A percentile compares a stretch with the other conserved stretches of the same genome.
These are phyloP conservation scores for Achaetomium macrosporum DNA, from an alignment of 2,329 filamentous ascomycete genomes.

Conservation along the genomic window DNA sequence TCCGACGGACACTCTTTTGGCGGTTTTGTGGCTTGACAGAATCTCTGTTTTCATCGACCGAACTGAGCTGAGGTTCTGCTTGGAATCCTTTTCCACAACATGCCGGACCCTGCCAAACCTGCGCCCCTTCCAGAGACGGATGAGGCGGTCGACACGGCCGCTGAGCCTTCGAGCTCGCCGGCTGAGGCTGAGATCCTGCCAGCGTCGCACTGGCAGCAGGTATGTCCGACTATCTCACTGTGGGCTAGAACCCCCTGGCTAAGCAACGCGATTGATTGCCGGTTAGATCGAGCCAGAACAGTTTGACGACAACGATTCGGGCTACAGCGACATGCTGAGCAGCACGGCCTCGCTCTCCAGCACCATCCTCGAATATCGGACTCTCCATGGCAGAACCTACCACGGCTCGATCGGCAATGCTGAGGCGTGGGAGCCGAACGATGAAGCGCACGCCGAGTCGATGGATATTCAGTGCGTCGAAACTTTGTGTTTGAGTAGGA, in stretches of 20 bases:
- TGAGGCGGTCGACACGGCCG: neutral
- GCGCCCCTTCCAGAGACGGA: neutral
- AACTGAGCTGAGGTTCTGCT: neutral
- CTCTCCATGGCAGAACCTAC: slow-evolving; percentile 16
- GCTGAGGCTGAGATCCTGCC: slow-evolving; percentile 6
- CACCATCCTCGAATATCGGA: slow-evolving; percentile 18
- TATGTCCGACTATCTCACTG: neutral
- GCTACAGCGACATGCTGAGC: neutral
- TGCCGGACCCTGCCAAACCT: neutral
- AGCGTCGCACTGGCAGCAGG: slow-evolving; percentile 7
- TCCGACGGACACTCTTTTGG: too few relatives aligned
- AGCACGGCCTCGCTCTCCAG: slow-evolving; percentile 13
- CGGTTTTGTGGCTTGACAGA: too few relatives aligned
- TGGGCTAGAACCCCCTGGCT: neutral
- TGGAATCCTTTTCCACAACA: neutral
- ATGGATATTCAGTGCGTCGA: slow-evolving; percentile 28
- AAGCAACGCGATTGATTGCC: neutral
- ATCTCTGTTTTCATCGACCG: too few relatives aligned
- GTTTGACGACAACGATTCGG: slow-evolving; percentile 4
- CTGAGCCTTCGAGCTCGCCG: neutral
- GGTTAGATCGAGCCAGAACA: neutral
- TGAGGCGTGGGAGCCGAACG: slow-evolving; percentile 14
- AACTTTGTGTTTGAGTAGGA: neutral
- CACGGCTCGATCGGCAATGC: slow-evolving; percentile 11
- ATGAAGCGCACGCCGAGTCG: slow-evolving; percentile 9